phyloP scores from a whole-genome alignment of 208 protist species.

The Wallacemonas sp. region DNA sequence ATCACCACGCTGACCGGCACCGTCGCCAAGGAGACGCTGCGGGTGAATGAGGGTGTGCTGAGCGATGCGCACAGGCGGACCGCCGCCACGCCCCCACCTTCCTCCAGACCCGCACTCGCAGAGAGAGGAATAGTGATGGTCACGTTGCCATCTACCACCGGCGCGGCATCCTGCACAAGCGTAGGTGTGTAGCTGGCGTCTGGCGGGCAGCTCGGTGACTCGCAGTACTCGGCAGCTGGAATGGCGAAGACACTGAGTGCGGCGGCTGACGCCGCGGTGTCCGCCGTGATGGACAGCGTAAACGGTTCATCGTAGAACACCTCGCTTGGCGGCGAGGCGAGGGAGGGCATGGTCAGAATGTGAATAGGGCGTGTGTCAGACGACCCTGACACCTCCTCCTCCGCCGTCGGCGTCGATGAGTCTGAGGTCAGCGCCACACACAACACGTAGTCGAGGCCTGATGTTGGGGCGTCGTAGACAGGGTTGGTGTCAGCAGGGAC shows the following conservation, averaged over 20 bases:
- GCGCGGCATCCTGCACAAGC: not conserved
- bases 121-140: not conserved
- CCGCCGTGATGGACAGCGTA: not conserved
- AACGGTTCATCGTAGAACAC: constrained; percentile 16
- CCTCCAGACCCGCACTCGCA: not conserved
- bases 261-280: not conserved
- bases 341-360: not conserved
- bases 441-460: constrained; percentile 3
- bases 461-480: not conserved
- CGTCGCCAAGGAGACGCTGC: constrained; percentile 3
- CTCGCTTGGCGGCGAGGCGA: not conserved
- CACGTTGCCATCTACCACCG: not conserved
- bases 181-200: not conserved
- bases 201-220: constrained; percentile 3
- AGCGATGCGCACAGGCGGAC: constrained; percentile 13
- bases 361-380: not conserved
- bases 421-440: not conserved
- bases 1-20: not conserved
- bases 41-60: not conserved
- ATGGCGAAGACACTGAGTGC: not conserved
- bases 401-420: not conserved
- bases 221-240: constrained; percentile 1
- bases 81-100: not conserved
- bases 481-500: not conserved
- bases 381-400: too few relatives aligned